Evolutionary conservation across 2,329 filamentous ascomycete species (phyloP), one percentile per base, ranked within the genome.

Genomic region (Neopestalotiopsis sp.): DNA sequence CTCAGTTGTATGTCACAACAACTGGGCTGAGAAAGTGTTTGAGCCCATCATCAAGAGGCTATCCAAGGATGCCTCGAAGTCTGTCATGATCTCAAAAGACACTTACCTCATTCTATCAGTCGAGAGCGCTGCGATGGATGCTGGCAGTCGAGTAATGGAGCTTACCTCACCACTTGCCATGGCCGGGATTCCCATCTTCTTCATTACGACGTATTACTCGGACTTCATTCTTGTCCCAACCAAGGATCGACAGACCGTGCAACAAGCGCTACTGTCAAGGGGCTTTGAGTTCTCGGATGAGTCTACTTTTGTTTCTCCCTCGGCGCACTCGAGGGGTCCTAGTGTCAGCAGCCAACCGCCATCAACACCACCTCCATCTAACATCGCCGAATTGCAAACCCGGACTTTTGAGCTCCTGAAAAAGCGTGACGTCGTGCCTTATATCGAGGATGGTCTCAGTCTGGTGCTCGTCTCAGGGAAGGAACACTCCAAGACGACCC

Each of bases 201-300:
- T 98, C 87, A 97, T 98, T 79, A 98, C 95, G 3, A 98, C 94
- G 40, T 99, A 98, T 81, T 98, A 97, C 81, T 96, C 93, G 42
- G 95, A 99, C 82, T 98, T 97, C 81, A 97, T 99, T 74, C 87
- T 98, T 45, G 94, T 98, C 1, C 95, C 96, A 0, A 87, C 87
- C 66, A 92, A 91, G 77, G 90, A 92, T 75, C 90, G 92, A 65
- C 83, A 88, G 32, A 91, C 90, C 53, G 95, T 98, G 62, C 89
- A 94, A 42, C 86, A 90, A 69, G 92, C 94, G 0, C 85, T 98
- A 5, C 86, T 95, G 70, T 88, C 90, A 20, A 89, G 92, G 61
- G 94, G 94, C 1, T 98, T 98, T 77, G 90, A 92, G 74, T 95
- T 98, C 74, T 92, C 94, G 71, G 90, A 92, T 71, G 89, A 90